phyloP scores from a whole-genome alignment of 176 grass and related monocot genomes.

The Oryza meyeriana region DNA sequence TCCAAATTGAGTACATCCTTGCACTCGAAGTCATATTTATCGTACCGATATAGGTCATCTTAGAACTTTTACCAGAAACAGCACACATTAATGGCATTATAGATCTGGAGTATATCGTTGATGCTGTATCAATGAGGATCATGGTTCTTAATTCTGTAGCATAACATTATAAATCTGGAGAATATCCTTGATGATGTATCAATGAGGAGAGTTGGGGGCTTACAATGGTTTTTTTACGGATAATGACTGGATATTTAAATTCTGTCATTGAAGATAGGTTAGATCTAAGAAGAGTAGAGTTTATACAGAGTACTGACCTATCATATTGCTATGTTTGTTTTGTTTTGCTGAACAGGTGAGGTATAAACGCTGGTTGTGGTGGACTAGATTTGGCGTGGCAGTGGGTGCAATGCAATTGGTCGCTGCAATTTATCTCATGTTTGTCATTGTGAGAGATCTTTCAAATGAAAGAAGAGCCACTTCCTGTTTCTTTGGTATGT shows the following conservation, averaged over 20 bases:
- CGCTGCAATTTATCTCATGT: constrained; percentile 70
- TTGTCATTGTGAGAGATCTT: constrained; percentile 65
- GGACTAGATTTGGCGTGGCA: constrained; percentile 85
- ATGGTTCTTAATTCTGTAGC: not conserved
- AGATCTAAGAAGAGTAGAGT: not conserved
- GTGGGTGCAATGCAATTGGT: constrained; percentile 81
- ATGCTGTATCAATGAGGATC: not conserved
- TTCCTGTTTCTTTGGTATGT: constrained; percentile 88
- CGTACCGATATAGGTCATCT: not conserved
- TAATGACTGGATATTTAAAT: not conserved
- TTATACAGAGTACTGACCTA: not conserved
- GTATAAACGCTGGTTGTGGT: constrained; percentile 93
- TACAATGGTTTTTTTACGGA: not conserved
- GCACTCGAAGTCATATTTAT: not conserved
- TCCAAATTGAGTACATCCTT: not conserved
- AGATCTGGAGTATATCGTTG: not conserved
- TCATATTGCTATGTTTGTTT: constrained; percentile 24
- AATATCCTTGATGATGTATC: not conserved
- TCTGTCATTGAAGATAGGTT: not conserved
- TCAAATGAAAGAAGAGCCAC: constrained; percentile 36
- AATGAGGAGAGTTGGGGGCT: not conserved
- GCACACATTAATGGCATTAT: not conserved
- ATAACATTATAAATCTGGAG: not conserved
- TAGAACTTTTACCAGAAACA: not conserved
- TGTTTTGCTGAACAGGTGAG: constrained; percentile 69